Conservation (phyloP, 2,329 filamentous ascomycete genomes). For the Macrophomina phaseolina region DNA sequence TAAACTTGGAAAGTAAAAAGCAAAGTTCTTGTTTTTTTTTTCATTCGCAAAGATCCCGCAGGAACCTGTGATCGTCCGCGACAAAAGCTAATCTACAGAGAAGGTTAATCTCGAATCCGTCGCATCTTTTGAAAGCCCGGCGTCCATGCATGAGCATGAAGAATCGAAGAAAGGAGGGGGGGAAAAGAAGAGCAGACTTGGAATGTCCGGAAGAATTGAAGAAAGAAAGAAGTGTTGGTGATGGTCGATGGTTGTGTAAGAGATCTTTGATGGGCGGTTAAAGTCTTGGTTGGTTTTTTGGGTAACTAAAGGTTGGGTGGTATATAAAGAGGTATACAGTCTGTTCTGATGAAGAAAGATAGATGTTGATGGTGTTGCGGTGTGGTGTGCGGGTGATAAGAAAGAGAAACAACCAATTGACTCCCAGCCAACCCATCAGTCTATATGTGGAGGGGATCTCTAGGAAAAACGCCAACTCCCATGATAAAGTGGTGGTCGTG, state of each 20-base stretch:
- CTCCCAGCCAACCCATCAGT: conserved; percentile 17
- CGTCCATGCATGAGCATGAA: conserved; percentile 13
- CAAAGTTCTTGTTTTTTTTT: conserved; percentile 19
- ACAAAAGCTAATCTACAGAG: conserved; percentile 21
- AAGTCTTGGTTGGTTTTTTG: conserved; percentile 20
- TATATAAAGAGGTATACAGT: conserved; percentile 25
- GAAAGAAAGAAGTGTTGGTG: background rate
- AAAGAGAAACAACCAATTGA: conserved; percentile 23
- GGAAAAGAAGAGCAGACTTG: background rate
- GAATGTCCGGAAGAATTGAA: conserved; percentile 5
- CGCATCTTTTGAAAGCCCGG: conserved; percentile 12
- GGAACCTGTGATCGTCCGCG: conserved; percentile 11
- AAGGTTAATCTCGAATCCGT: conserved; percentile 20
- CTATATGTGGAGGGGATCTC: conserved; percentile 23
- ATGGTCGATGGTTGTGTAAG: conserved; percentile 1
- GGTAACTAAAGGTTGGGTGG: conserved; percentile 23
- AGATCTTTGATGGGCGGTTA: conserved; percentile 10
- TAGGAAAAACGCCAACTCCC: conserved; percentile 12
- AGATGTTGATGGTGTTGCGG: conserved; percentile 2
- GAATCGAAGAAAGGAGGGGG: background rate
- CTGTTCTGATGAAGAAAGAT: conserved; percentile 22
- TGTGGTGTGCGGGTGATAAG: background rate
- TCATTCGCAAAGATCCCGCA: conserved; percentile 3
- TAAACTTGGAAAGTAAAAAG: conserved; percentile 4
- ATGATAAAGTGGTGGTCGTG: conserved; percentile 16